Conservation (phyloP, 2,329 filamentous ascomycete genomes). For the Venturia pyrina region DNA sequence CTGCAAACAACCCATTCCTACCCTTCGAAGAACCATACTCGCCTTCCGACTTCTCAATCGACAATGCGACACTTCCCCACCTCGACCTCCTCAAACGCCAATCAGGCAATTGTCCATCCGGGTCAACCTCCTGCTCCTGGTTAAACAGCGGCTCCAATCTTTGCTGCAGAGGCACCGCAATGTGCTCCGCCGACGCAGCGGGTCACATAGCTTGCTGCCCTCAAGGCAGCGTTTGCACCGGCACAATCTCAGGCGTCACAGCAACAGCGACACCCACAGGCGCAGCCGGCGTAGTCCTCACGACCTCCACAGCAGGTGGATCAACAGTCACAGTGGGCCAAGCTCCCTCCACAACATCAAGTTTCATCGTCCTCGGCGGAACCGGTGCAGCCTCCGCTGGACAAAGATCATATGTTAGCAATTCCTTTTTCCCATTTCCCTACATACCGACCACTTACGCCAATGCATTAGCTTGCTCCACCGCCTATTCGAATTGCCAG, state of each 20-base stretch:
- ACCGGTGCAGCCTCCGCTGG: conserved; percentile 12
- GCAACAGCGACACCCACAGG: conserved; percentile 10
- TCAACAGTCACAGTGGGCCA: conserved; percentile 3
- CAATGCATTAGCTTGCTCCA: conserved; percentile 41
- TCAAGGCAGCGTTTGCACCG: conserved; percentile 46
- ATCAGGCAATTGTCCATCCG: conserved; percentile 37
- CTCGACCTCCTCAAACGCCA: conserved; percentile 25
- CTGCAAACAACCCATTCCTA: background rate
- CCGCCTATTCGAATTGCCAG: conserved; percentile 44
- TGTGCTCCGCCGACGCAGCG: conserved; percentile 46
- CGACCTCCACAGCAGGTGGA: background rate
- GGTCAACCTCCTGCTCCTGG: conserved; percentile 39
- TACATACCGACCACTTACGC: conserved; percentile 44
- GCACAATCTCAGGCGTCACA: conserved; percentile 34
- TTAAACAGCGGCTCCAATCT: conserved; percentile 39
- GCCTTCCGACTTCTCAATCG: background rate
- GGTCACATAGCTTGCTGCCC: conserved; percentile 54
- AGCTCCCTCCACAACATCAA: conserved; percentile 10
- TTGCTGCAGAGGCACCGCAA: conserved; percentile 44
- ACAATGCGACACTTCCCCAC: conserved; percentile 9
- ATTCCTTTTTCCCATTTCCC: conserved; percentile 42
- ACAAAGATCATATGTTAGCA: conserved; percentile 33
- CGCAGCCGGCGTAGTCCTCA: conserved; percentile 9
- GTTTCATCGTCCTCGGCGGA: conserved; percentile 17
- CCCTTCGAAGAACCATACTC: conserved; percentile 5